phyloP scores from a whole-genome alignment of 306 rosid species.

The Clitoria ternatea region DNA sequence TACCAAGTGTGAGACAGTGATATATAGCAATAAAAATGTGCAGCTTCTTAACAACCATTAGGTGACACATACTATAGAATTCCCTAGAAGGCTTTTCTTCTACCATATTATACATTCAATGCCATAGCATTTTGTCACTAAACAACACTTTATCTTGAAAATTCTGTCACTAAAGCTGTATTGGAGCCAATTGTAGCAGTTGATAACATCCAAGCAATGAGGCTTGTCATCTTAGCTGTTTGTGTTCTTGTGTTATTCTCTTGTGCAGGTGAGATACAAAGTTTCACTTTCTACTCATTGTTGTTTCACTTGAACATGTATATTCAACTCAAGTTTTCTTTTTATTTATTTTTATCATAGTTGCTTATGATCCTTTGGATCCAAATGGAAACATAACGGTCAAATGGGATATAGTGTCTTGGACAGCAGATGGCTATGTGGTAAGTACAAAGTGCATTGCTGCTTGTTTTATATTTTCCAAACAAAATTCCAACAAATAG shows the following conservation, averaged over 20 bases:
- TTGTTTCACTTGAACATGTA: background rate
- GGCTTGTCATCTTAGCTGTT: slow-evolving; percentile 41
- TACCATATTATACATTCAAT: slow-evolving; percentile 19
- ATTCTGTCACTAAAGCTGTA: background rate
- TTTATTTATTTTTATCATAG: slow-evolving; percentile 33
- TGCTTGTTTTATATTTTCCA: background rate
- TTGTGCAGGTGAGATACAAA: slow-evolving; percentile 45
- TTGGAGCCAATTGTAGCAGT: background rate
- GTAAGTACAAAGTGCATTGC: slow-evolving; percentile 38
- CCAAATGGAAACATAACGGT: slow-evolving; percentile 85
- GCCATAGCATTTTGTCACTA: background rate
- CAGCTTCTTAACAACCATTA: slow-evolving; percentile 48
- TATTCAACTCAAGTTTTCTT: background rate
- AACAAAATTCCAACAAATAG: background rate
- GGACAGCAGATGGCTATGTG: slow-evolving; percentile 95
- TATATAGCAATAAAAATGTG: slow-evolving; percentile 20
- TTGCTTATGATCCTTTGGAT: slow-evolving; percentile 90
- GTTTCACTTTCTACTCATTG: background rate
- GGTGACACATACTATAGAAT: slow-evolving; percentile 44
- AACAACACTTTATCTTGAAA: background rate
- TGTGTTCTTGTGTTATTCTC: slow-evolving; percentile 45
- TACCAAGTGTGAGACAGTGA: slow-evolving; percentile 10
- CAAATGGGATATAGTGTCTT: slow-evolving; percentile 92
- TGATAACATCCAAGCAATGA: slow-evolving; percentile 37
- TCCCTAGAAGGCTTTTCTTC: slow-evolving; percentile 16